Conservation (phyloP, 805 yeast species). For the Zygosaccharomyces gambellarensis region DNA sequence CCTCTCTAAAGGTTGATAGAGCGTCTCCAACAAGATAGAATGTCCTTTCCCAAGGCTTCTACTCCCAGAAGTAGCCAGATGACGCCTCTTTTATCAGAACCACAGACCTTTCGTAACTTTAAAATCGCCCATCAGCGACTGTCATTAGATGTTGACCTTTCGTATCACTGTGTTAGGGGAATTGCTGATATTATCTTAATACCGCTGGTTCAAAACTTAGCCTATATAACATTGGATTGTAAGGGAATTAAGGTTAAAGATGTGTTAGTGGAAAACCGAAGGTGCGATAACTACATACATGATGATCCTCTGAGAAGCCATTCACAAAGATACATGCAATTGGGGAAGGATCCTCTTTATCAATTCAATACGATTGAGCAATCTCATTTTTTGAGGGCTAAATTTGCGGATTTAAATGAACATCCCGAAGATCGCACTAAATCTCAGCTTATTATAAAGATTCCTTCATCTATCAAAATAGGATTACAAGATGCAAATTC, state of each 20-base stretch:
- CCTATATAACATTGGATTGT: slow-evolving; percentile 67
- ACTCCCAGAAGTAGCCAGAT: slow-evolving; percentile 24
- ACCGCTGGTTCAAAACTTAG: slow-evolving; percentile 58
- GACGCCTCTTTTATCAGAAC: slow-evolving; percentile 9
- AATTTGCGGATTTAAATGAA: slow-evolving; percentile 30
- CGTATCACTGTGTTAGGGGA: slow-evolving; percentile 56
- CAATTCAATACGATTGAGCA: slow-evolving; percentile 30
- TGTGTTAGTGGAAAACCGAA: slow-evolving; percentile 60
- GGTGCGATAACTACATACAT: slow-evolving; percentile 34
- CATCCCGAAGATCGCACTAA: slow-evolving; percentile 27
- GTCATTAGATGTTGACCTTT: slow-evolving; percentile 70
- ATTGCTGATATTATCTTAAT: slow-evolving; percentile 76
- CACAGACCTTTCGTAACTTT: slow-evolving; percentile 35
- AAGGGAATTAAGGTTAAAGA: slow-evolving; percentile 63
- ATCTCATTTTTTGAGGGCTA: slow-evolving; percentile 31
- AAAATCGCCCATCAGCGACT: slow-evolving; percentile 83
- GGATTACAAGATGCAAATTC: slow-evolving; percentile 50
- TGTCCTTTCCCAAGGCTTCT: slow-evolving; percentile 28
- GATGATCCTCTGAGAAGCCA: slow-evolving; percentile 27
- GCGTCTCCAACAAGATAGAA: slow-evolving; percentile 4
- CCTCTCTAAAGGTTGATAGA: neutral
- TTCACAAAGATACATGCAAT: slow-evolving; percentile 15
- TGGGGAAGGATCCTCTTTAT: slow-evolving; percentile 18
- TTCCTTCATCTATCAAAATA: slow-evolving; percentile 44
- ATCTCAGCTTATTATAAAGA: slow-evolving; percentile 30